Conservation (phyloP, 768 basidiomycete genomes). For the Phlegmacium glaucopus region DNA sequence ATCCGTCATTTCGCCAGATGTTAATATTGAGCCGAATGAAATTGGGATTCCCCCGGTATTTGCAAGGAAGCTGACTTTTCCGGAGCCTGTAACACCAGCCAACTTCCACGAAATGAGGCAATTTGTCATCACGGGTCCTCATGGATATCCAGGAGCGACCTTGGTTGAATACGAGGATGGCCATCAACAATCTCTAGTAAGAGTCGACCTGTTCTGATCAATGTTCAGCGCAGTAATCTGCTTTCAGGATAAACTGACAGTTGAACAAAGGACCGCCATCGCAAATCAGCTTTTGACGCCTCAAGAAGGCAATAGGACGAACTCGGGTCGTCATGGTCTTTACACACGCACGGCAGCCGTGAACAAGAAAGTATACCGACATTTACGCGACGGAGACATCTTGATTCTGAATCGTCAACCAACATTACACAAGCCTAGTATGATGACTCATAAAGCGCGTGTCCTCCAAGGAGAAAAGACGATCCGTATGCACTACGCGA, state of each 20-base stretch:
- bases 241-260: constrained; percentile 72
- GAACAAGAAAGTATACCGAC: constrained; percentile 98
- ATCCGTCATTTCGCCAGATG: constrained; percentile 99
- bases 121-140: constrained; percentile 87
- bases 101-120: constrained; percentile 89
- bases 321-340: constrained; percentile 49
- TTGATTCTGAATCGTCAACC: constrained; percentile 97
- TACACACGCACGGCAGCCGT: constrained; percentile 74
- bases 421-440: constrained; percentile 97
- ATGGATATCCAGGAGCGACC: constrained; percentile 86
- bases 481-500: constrained; percentile 99
- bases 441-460: constrained; percentile 97
- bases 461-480: constrained; percentile 96
- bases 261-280: constrained; percentile 90
- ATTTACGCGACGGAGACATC: constrained; percentile 92
- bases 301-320: constrained; percentile 63
- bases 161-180: constrained; percentile 97
- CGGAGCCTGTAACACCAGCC: constrained; percentile 90
- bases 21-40: constrained; percentile 98
- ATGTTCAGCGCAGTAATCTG: neutral
- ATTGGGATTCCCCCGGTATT: constrained; percentile 98
- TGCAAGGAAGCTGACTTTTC: constrained; percentile 93
- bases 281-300: constrained; percentile 95
- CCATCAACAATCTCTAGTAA: constrained; percentile 75
- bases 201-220: constrained; percentile 11